Conservation (phyloP, 805 yeast genomes). For the Blastobotrys parvus region DNA sequence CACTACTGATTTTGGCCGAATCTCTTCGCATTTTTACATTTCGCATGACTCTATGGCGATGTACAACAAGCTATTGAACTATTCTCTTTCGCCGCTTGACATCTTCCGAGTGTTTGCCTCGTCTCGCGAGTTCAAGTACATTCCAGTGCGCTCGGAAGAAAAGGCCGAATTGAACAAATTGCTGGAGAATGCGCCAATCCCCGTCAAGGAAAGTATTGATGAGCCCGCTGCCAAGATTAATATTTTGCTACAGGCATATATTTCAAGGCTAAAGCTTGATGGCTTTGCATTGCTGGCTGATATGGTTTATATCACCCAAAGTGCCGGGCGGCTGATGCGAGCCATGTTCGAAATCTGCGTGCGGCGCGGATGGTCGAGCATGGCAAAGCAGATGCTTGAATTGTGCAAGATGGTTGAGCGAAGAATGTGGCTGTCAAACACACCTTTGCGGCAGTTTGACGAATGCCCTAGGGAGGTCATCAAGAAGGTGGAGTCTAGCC, state of each 20-base stretch:
- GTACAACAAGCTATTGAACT: slow-evolving; percentile 55
- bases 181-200: slow-evolving; percentile 72
- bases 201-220: slow-evolving; percentile 61
- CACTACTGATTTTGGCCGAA: slow-evolving; percentile 66
- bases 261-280: slow-evolving; percentile 65
- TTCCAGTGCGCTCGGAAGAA: slow-evolving; percentile 85
- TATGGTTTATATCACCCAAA: slow-evolving; percentile 87
- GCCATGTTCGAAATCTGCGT: slow-evolving; percentile 77
- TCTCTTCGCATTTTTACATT: slow-evolving; percentile 83
- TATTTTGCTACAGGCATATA: slow-evolving; percentile 74
- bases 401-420: slow-evolving; percentile 73
- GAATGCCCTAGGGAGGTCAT: slow-evolving; percentile 65
- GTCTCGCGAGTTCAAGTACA: slow-evolving; percentile 77
- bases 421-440: slow-evolving; percentile 74
- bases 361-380: slow-evolving; percentile 60
- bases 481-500: slow-evolving; percentile 66
- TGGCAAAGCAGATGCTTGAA: slow-evolving; percentile 49
- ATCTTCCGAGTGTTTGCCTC: slow-evolving; percentile 65
- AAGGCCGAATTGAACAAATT: slow-evolving; percentile 61
- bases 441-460: slow-evolving; percentile 80
- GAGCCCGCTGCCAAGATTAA: slow-evolving; percentile 67
- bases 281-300: slow-evolving; percentile 92
- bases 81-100: slow-evolving; percentile 63
- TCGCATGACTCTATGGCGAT: slow-evolving; percentile 61
- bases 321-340: slow-evolving; percentile 80